phyloP scores from a whole-genome alignment of 2,329 filamentous ascomycete genomes.

The Neurospora sp. region DNA sequence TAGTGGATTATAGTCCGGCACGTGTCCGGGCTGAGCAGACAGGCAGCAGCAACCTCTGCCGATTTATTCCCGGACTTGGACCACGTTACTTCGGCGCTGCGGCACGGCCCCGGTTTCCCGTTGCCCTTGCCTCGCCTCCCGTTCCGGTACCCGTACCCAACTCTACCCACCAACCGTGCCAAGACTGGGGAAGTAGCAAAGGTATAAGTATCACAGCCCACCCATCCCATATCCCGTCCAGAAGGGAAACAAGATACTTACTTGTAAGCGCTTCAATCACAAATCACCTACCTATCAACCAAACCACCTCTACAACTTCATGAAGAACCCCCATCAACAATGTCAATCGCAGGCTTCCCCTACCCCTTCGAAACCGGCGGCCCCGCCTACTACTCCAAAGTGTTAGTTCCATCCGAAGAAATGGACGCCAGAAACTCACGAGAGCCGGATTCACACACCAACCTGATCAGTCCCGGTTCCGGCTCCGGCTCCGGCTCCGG shows the following conservation, averaged over 20 bases:
- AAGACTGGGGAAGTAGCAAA: neutral
- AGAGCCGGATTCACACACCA: neutral
- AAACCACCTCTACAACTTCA: neutral
- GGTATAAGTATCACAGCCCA: neutral
- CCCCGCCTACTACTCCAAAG: neutral
- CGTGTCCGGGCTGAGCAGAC: neutral
- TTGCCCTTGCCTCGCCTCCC: neutral
- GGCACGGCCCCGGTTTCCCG: neutral
- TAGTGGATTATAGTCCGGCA: neutral
- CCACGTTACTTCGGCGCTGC: neutral
- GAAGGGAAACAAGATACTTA: neutral
- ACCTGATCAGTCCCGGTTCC: constrained; percentile 29
- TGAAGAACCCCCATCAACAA: neutral
- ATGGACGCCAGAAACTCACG: neutral
- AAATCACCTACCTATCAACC: neutral
- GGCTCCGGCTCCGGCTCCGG: constrained; percentile 37
- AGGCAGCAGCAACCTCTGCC: neutral
- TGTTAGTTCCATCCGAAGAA: neutral
- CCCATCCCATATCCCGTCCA: neutral
- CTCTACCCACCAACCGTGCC: neutral
- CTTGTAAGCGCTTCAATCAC: neutral
- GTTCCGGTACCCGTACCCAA: neutral
- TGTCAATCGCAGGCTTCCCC: neutral
- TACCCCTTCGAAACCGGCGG: neutral
- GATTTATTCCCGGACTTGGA: neutral